Evolutionary conservation across 352 stramenopile genomes (phyloP).

Genomic region (Globisporangium nunn): DNA sequence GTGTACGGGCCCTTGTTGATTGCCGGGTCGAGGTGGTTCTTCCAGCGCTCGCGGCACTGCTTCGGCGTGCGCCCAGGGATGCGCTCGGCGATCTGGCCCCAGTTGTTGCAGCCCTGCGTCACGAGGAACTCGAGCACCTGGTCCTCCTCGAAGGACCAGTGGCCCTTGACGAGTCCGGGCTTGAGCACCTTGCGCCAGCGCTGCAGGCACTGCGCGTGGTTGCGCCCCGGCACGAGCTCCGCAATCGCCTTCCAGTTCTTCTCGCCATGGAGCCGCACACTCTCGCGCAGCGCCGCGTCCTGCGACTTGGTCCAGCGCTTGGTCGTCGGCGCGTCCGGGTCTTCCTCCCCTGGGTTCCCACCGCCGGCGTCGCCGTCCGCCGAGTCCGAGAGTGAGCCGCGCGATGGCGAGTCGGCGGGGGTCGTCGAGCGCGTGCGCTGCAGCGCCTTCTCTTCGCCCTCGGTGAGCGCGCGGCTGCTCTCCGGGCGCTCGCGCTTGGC

Average conservation of each 20-base stretch:
- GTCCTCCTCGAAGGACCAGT: constrained; percentile 94
- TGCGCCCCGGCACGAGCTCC: constrained; percentile 71
- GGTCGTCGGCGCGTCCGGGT: constrained; percentile 69
- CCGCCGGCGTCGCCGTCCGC: constrained; percentile 37
- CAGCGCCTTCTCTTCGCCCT: constrained; percentile 54
- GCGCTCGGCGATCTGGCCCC: constrained; percentile 88
- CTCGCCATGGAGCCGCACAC: constrained; percentile 75
- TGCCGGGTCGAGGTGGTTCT: constrained; percentile 82
- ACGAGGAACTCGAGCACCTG: constrained; percentile 89
- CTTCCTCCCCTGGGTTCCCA: constrained; percentile 22
- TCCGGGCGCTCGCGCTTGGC: constrained; percentile 68
- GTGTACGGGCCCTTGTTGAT: constrained; percentile 96
- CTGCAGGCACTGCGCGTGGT: constrained; percentile 86
- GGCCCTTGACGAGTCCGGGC: constrained; percentile 92
- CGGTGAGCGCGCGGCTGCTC: constrained; percentile 49
- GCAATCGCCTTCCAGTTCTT: constrained; percentile 90
- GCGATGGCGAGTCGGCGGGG: constrained; percentile 5
- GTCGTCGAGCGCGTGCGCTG: constrained; percentile 40
- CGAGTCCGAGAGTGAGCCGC: constrained; percentile 12
- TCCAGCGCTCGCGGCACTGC: constrained; percentile 89
- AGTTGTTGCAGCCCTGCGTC: constrained; percentile 89
- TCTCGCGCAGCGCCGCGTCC: constrained; percentile 76
- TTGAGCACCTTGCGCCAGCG: constrained; percentile 92
- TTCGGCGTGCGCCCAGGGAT: constrained; percentile 91
- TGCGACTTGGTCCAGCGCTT: constrained; percentile 87